phyloP scores from a whole-genome alignment of 2,329 filamentous ascomycete genomes.

The Cercospora beticola region DNA sequence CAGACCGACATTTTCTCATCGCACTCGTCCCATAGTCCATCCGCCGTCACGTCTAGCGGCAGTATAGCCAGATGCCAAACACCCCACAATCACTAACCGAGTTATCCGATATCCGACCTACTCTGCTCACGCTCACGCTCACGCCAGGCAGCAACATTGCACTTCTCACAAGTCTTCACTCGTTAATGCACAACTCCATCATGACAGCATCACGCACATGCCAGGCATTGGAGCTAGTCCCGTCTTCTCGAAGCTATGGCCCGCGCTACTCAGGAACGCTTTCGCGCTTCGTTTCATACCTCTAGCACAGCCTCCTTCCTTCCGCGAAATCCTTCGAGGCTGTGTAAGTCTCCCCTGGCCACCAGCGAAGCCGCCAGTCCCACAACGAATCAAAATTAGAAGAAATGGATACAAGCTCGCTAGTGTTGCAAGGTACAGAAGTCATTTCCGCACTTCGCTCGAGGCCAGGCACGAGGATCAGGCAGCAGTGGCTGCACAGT shows the following conservation, averaged over 20 bases:
- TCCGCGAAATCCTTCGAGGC: slow-evolving; percentile 11
- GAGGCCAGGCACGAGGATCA: neutral
- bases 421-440: slow-evolving; percentile 1
- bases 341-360: slow-evolving; percentile 1
- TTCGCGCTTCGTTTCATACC: slow-evolving; percentile 9
- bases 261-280: slow-evolving; percentile 8
- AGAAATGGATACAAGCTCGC: neutral
- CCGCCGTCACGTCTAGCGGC: neutral
- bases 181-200: neutral
- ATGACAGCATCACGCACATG: slow-evolving; percentile 1
- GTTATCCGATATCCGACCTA: neutral
- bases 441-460: neutral
- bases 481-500: neutral
- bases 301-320: slow-evolving; percentile 5
- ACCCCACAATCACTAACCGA: neutral
- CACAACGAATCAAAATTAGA: slow-evolving; percentile 1
- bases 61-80: neutral
- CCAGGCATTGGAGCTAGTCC: slow-evolving; percentile 1
- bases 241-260: neutral
- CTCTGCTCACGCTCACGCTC: neutral
- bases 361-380: slow-evolving; percentile 9
- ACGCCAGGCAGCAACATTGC: neutral
- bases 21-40: neutral
- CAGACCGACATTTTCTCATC: neutral
- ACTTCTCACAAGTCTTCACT: neutral